Conservation (phyloP, 169 alveolate genomes). For the Plasmodium sp. region DNA sequence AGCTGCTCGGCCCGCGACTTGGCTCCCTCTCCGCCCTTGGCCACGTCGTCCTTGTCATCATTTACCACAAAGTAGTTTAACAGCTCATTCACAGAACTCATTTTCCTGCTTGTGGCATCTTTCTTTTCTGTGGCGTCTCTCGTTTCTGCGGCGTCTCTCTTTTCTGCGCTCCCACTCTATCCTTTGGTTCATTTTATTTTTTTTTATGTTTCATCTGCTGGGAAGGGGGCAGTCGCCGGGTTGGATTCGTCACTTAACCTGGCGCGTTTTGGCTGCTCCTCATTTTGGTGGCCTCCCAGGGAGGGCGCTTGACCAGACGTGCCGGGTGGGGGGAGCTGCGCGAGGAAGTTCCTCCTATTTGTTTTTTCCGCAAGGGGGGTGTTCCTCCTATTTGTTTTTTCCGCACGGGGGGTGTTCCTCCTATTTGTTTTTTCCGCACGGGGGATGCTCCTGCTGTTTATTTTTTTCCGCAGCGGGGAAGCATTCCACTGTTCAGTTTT, state of each 20-base stretch:
- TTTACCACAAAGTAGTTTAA: conserved; percentile 52
- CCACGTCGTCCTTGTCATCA: conserved; percentile 15
- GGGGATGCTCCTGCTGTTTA: neutral
- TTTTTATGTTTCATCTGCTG: neutral
- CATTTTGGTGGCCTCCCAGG: neutral
- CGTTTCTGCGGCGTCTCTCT: neutral
- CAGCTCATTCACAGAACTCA: conserved; percentile 68
- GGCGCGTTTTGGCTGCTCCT: neutral
- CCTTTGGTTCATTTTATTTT: conserved; percentile 11
- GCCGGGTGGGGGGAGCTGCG: too few relatives aligned
- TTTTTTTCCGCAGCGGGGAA: neutral
- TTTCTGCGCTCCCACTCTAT: neutral
- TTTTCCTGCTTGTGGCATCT: neutral
- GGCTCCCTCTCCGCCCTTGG: neutral
- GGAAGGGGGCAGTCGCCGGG: neutral
- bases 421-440: neutral
- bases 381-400: neutral
- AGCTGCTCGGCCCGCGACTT: neutral
- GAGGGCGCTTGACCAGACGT: neutral
- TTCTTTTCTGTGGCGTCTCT: neutral
- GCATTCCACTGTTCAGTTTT: neutral
- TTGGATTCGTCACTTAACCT: neutral
- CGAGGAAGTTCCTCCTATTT: neutral
- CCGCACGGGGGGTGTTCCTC: neutral
- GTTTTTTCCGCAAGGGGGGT: neutral